Evolutionary conservation across 2,329 filamentous ascomycete genomes (phyloP), one percentile per base, ranked within the genome.

Genomic region (Canariomyces notabilis): DNA sequence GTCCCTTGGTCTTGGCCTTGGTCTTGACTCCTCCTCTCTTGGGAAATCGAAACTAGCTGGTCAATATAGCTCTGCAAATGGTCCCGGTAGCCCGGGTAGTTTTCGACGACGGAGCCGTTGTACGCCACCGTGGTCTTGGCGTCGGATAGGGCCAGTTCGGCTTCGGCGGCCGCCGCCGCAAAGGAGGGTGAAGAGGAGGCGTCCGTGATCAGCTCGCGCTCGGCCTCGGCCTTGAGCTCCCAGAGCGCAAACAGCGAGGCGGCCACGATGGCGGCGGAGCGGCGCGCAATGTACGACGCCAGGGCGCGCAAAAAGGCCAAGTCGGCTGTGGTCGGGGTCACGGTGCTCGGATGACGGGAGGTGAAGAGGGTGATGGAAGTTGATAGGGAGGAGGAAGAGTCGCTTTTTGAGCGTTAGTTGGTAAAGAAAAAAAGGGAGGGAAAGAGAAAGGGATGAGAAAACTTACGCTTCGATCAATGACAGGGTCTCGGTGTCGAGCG

Each of bases 91-190:
- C 71, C 69, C 0, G 87, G 85, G 59, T 90, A 91, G 57, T 83
- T 82, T 65, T 90, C 85, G 42, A 90, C 82, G 40, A 91, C 85
- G 21, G 82, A 85, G 36, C 87, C 87, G 59, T 88, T 89, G 65
- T 84, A 90, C 3, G 84, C 84, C n/a, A 91, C 79, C 2, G 77
- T 74, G 3, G 78, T 81, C 15, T 9, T 48, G 34, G 22, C 46
- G 9, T 68, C 66, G 26, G 55, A 44, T 6, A 61, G 50, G 20
- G 61, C 59, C 6, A 75, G 60, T 35, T 68, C 63, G 2, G 67
- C 68, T 52, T 77, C 75, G n/a, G n/a, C n/a, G n/a, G n/a, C n/a
- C 5, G 72, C 70, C 49, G 77, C 75, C 0, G 73, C 67, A 19
- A 71, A 69, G 23, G 56, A 58, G 4, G 42, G 29, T 8, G 48